Base-by-base conservation (phyloP, 495 filamentous ascomycete genomes). In the Penicillium cosmopolitanum region DNA sequence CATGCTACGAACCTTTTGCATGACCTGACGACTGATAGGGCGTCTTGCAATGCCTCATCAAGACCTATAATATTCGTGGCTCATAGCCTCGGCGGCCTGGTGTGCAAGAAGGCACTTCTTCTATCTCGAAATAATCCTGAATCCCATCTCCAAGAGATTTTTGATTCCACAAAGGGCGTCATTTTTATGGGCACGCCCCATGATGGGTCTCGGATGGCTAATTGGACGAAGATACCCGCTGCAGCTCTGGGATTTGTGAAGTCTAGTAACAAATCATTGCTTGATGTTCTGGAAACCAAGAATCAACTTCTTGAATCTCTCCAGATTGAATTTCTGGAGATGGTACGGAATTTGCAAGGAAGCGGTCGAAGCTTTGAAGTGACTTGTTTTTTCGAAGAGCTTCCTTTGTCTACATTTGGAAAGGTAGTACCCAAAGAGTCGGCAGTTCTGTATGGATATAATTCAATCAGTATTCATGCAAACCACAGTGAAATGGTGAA, bases 131-230 rank as follows among this genome's bases (percentile, higher is more conserved):
- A 55, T 19, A 57, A 46, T 34, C 44, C 54, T 40, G 71, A 63
- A 28, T 5, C 44, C 48, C 67, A 75, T 60, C 65, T 77, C 2
- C 56, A 63, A 31, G 58, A 46, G 9, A 63, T 80, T 8, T 64
- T 73, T 33, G 38, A 60, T 11, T 69, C 13, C 13, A 73, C 71
- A n/a, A 56, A 60, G 10, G 75, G 69, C 8, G 68, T 82, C 35
- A 55, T 67, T 8, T 82, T 80, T 56, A 65, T 80, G 7, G 73
- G 76, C 2, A 77, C 76, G 25, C 77, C 77, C 5, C 78, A 82
- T 56, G 58, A 51, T 25, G 75, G 75, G 2, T 11, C 71, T 35
- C 63, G 61, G 21, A 65, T 77, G n/a, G 77, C 71, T n/a, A 10
- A 54, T 18, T 79, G 68, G 69, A 72, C 46, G 15, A 56, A 61